These are phyloP conservation scores for Sporisorium iseilematis-ciliati DNA, from an alignment of 1,284 basidiomycete species.

Conservation along the genomic window DNA sequence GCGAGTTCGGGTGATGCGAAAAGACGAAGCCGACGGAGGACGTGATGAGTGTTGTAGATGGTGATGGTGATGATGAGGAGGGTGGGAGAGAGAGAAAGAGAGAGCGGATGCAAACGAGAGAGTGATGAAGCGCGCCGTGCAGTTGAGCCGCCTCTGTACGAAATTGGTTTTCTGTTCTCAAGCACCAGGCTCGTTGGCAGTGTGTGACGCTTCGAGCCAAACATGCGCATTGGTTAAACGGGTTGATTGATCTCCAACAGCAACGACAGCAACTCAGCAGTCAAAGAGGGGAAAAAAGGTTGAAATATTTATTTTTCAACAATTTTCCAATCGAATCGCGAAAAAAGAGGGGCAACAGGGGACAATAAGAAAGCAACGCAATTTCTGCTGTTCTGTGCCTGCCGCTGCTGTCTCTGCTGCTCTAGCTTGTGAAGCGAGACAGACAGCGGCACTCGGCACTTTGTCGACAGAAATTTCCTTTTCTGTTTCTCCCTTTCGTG, in stretches of 20 bases:
- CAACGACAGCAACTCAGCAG: too few relatives aligned
- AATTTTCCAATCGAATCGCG: too few relatives aligned
- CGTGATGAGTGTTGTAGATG: background rate
- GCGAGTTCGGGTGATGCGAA: background rate
- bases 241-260: too few relatives aligned
- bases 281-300: too few relatives aligned
- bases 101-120: background rate
- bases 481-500: background rate
- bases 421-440: constrained; percentile 12
- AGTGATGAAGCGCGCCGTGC: too few relatives aligned
- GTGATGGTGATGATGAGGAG: constrained; percentile 6
- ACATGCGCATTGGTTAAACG: too few relatives aligned
- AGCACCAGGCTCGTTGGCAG: constrained; percentile 4
- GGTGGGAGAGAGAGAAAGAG: background rate
- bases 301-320: too few relatives aligned
- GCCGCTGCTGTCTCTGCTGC: too few relatives aligned
- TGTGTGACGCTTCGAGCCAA: too few relatives aligned
- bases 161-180: background rate
- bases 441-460: constrained; percentile 5
- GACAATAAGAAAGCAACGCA: too few relatives aligned
- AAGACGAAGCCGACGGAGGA: background rate
- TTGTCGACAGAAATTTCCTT: background rate
- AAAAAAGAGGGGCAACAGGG: too few relatives aligned
- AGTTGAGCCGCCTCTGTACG: constrained; percentile 2
- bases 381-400: too few relatives aligned